Conservation (phyloP, 495 filamentous ascomycete genomes). For the Penicillium coprophilum region DNA sequence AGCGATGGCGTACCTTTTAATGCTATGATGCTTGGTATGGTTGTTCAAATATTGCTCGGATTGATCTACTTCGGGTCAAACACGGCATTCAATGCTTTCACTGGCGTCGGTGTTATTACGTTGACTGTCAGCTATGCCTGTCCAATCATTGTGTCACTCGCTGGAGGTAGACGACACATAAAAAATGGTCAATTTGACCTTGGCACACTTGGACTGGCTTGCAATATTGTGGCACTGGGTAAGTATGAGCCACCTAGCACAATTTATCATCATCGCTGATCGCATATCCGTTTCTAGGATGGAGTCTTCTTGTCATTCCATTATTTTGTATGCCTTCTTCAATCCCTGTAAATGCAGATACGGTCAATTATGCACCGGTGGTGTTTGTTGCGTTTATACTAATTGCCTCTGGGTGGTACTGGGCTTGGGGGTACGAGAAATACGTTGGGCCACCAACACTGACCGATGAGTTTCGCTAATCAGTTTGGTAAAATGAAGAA, state of each 20-base stretch:
- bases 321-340: constrained; percentile 44
- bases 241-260: constrained; percentile 22
- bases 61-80: constrained; percentile 57
- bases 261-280: neutral
- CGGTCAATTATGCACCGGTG: constrained; percentile 55
- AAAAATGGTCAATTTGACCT: constrained; percentile 53
- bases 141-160: constrained; percentile 50
- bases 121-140: constrained; percentile 54
- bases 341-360: constrained; percentile 38
- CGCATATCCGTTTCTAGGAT: constrained; percentile 36
- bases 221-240: constrained; percentile 55
- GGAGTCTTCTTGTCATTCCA: constrained; percentile 57
- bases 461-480: constrained; percentile 15
- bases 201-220: constrained; percentile 53
- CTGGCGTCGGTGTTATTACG: constrained; percentile 57
- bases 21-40: constrained; percentile 51
- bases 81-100: constrained; percentile 59
- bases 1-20: constrained; percentile 49
- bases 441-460: constrained; percentile 25
- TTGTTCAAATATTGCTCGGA: constrained; percentile 52
- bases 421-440: constrained; percentile 50
- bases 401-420: constrained; percentile 57
- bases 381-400: constrained; percentile 56
- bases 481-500: neutral
- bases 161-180: constrained; percentile 48